Conservation (phyloP, 169 alveolate species). For the Perkinsus marinus region DNA sequence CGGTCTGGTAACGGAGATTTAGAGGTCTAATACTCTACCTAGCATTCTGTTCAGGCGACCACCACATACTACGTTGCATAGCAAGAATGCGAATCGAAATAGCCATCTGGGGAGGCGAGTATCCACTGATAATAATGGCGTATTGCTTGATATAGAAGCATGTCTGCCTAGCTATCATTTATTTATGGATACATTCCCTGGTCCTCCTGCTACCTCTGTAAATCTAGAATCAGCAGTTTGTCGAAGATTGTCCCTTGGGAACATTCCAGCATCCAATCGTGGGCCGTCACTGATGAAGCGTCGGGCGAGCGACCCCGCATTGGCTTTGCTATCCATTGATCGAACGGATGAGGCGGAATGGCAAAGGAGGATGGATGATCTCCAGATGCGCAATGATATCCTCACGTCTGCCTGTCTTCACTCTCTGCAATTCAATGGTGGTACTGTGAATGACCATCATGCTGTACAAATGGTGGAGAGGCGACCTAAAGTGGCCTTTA, state of each 20-base stretch:
- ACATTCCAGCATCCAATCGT: not conserved
- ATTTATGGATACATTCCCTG: not conserved
- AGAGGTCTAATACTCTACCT: no score
- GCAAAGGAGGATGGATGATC: not conserved
- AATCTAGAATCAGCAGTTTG: not conserved
- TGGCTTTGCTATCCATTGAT: not conserved
- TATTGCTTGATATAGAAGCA: not conserved
- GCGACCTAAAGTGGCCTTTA: not conserved
- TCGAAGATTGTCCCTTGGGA: not conserved
- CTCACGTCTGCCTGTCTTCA: not conserved
- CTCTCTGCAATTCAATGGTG: not conserved
- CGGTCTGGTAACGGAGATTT: not conserved
- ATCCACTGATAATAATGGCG: not conserved
- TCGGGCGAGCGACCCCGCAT: not conserved
- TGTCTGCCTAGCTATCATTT: not conserved
- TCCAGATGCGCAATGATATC: not conserved
- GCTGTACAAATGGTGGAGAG: not conserved
- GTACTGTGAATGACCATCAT: not conserved
- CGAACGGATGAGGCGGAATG: not conserved
- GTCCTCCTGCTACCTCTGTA: not conserved
- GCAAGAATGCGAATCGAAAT: no score
- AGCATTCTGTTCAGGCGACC: no score
- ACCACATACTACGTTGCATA: no score
- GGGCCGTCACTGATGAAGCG: not conserved
- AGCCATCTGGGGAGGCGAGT: no score